A percentile compares a stretch with the other conserved stretches of the same genome.
Evolutionary conservation across 768 basidiomycete genomes (phyloP).

Genomic region (Hemileccinum rubropunctum): DNA sequence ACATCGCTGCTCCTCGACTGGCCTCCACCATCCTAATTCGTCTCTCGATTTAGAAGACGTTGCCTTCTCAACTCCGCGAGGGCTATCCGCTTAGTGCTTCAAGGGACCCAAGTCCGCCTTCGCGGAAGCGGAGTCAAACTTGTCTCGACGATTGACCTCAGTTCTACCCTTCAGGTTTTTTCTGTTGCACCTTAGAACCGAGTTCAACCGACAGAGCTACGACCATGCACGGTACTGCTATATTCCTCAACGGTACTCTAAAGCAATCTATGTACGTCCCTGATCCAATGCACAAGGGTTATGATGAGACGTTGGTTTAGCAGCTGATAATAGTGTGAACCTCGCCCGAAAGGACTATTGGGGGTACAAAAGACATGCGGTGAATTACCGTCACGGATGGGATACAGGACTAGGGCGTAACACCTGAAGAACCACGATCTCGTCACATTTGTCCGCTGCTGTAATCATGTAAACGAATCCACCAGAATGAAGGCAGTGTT

Average conservation of each 20-base stretch:
- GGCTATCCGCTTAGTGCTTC: slow-evolving; percentile 14
- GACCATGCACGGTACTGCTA: background rate
- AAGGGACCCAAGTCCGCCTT: slow-evolving; percentile 23
- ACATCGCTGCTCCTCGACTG: background rate
- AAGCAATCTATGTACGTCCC: background rate
- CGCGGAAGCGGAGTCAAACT: slow-evolving; percentile 31
- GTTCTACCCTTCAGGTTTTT: background rate
- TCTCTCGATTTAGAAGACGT: slow-evolving; percentile 30
- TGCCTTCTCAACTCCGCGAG: slow-evolving; percentile 32
- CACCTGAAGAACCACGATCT: background rate
- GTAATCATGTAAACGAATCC: slow-evolving; percentile 1
- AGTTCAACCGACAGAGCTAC: background rate
- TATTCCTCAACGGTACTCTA: background rate
- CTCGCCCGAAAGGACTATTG: background rate
- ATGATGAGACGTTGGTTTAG: background rate
- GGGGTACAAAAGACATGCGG: background rate
- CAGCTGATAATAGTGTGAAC: no score
- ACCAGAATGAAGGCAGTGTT: background rate
- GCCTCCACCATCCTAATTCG: slow-evolving; percentile 10
- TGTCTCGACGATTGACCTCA: background rate
- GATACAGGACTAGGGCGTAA: background rate
- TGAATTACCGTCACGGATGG: background rate
- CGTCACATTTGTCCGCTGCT: background rate
- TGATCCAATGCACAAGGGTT: slow-evolving; percentile 1
- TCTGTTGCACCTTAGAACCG: no score